Conservation (phyloP, 2,329 filamentous ascomycete genomes). For the Talaromyces sp. region DNA sequence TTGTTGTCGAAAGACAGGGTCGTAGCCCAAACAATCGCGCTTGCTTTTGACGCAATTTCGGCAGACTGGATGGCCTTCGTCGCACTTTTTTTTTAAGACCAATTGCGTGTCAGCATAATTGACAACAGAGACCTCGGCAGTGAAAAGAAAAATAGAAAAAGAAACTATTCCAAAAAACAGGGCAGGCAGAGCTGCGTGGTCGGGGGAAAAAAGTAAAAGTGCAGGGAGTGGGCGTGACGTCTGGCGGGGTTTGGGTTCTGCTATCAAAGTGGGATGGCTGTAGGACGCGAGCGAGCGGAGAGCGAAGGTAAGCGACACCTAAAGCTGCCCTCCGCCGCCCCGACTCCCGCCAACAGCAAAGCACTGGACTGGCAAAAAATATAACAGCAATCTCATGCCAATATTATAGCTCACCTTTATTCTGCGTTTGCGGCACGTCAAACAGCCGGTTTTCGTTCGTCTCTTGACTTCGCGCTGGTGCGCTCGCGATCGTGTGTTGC, state of each 20-base stretch:
- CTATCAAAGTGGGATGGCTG: slow-evolving; percentile 17
- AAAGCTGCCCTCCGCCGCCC: neutral
- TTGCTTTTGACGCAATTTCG: slow-evolving; percentile 65
- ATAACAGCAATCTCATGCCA: neutral
- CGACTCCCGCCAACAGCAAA: slow-evolving; percentile 3
- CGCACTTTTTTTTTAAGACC: slow-evolving; percentile 61
- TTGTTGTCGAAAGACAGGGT: slow-evolving; percentile 67
- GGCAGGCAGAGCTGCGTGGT: slow-evolving; percentile 13
- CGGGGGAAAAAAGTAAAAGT: neutral
- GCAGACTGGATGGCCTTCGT: slow-evolving; percentile 90
- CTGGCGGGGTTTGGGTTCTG: slow-evolving; percentile 7
- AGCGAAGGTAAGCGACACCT: neutral
- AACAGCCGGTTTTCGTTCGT: slow-evolving; percentile 68
- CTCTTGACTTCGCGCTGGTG: slow-evolving; percentile 70
- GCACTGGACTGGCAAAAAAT: neutral
- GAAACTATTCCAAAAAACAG: slow-evolving; percentile 10
- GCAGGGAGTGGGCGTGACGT: neutral
- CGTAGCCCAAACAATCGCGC: slow-evolving; percentile 62
- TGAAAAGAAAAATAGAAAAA: neutral
- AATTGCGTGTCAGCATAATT: slow-evolving; percentile 15
- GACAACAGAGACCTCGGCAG: neutral
- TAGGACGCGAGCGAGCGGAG: slow-evolving; percentile 10
- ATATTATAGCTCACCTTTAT: slow-evolving; percentile 59
- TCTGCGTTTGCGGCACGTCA: slow-evolving; percentile 60
- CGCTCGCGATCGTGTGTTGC: slow-evolving; percentile 48